Conservation (phyloP, 1,284 basidiomycete species). For the Pholiota adiposa region DNA sequence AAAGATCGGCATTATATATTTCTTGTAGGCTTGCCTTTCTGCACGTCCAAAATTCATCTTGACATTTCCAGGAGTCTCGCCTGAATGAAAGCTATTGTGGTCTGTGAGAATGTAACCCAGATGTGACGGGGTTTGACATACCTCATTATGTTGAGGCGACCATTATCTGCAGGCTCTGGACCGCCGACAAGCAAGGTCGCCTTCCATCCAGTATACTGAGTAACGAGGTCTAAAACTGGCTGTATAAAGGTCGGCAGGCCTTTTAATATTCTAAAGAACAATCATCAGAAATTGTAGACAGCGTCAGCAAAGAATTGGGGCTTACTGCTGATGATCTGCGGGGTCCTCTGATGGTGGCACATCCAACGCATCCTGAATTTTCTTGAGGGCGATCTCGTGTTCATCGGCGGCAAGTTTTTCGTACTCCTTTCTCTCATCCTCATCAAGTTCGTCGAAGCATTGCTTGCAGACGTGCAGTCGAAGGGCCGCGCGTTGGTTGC, state of each 20-base stretch:
- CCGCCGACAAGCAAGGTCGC: not conserved
- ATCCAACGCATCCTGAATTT: not conserved
- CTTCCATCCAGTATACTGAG: not conserved
- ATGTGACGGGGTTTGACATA: too few relatives aligned
- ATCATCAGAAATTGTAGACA: too few relatives aligned
- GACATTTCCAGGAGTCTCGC: too few relatives aligned
- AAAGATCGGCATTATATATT: too few relatives aligned
- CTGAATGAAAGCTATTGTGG: too few relatives aligned
- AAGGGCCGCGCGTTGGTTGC: not conserved
- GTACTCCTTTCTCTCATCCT: constrained; percentile 8
- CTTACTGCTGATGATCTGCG: constrained; percentile 16
- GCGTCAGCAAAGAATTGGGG: not conserved
- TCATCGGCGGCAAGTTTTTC: constrained; percentile 1
- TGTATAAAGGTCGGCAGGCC: not conserved
- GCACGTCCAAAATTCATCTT: too few relatives aligned
- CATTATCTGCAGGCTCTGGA: not conserved
- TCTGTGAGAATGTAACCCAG: too few relatives aligned
- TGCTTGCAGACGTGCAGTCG: constrained; percentile 8
- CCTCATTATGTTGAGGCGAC: not conserved
- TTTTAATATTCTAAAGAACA: not conserved
- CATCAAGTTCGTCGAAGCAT: constrained; percentile 2
- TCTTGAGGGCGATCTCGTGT: not conserved
- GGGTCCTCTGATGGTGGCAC: constrained; percentile 3
- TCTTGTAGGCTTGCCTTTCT: too few relatives aligned
- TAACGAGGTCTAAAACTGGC: not conserved